Conservation (phyloP, 257 asterid species). For the Echites panduratus region DNA sequence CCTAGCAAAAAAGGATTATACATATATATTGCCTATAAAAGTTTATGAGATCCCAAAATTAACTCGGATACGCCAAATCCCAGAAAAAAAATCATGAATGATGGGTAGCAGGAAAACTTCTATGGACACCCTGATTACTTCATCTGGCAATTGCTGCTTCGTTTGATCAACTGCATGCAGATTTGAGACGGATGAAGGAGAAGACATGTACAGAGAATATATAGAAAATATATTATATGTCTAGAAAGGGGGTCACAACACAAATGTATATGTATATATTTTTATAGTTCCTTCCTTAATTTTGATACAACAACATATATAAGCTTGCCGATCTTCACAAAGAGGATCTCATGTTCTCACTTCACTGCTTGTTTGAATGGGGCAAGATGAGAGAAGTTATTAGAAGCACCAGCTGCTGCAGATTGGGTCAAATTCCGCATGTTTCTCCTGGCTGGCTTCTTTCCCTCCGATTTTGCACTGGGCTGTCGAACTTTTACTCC, state of each 20-base stretch:
- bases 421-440: slow-evolving; percentile 29
- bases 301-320: too few species aligned
- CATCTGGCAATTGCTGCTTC: not conserved
- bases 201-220: not conserved
- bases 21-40: not conserved
- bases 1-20: not conserved
- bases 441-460: slow-evolving; percentile 64
- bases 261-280: too few species aligned
- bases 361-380: slow-evolving; percentile 38
- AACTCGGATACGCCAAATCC: not conserved
- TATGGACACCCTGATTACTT: not conserved
- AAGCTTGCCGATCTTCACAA: too few species aligned
- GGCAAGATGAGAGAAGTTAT: slow-evolving; percentile 20
- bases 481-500: slow-evolving; percentile 80
- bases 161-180: not conserved
- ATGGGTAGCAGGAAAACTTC: not conserved
- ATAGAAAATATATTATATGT: too few species aligned
- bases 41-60: not conserved
- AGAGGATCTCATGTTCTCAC: slow-evolving; percentile 9
- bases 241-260: too few species aligned
- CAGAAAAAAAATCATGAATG: not conserved
- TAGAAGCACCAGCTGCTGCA: slow-evolving; percentile 22
- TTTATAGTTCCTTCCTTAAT: too few species aligned
- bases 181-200: too few species aligned
- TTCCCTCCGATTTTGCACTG: slow-evolving; percentile 50